Base-by-base conservation (phyloP, 2,329 filamentous ascomycete genomes). In the Penicillium sclerotigenum region DNA sequence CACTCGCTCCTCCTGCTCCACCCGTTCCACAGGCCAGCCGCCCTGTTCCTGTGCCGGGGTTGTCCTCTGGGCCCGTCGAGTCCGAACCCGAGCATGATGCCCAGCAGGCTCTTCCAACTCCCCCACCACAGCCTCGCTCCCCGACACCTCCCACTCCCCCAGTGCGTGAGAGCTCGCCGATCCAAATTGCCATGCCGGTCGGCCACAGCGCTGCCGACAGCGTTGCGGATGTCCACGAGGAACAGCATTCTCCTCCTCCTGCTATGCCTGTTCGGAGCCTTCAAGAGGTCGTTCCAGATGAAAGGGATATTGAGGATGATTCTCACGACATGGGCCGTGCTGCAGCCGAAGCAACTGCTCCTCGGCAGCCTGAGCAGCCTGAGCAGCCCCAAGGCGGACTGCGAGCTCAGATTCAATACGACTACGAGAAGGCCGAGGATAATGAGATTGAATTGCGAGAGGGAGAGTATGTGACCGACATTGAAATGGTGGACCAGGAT, bases 381-480 rank as follows among this genome's bases (percentile, higher is more conserved):
- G 64, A 75, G 76, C 51, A 74, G 73, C 16, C 76, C 79, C 61
- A 77, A 71, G 28, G 67, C 73, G 82, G 88, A 51, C 83, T 87
- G 70, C 85, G 86, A 46, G 94, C 94, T 1, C 68, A 95, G 55
- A 84, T 94, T 34, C 87, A 94, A 68, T 99, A 94, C 72, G 94
- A 99, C 71, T 99, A 99, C 70, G 93, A 97, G 68, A 97, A 95
- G 77, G 91, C 91, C 1, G 94, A 99, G 74, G 92, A 96, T 64
- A 99, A 99, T 68, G 94, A 99, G 76, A 84, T 99, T 55, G 91
- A 96, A 63, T 82, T 99, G 18, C 81, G 84, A 26, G 94, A 99
- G 75, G 92, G 92, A 60, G 90, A 97, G 67, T 84, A 87, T 61
- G 88, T 99, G 36, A 91, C 84, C 24, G 88, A 96, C 71, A 96